Percentiles rank a stretch among this genome's conserved stretches.
These are phyloP conservation scores for Colletotrichum sp. DNA, from an alignment of 2,329 filamentous ascomycete species.

Conservation along the genomic window DNA sequence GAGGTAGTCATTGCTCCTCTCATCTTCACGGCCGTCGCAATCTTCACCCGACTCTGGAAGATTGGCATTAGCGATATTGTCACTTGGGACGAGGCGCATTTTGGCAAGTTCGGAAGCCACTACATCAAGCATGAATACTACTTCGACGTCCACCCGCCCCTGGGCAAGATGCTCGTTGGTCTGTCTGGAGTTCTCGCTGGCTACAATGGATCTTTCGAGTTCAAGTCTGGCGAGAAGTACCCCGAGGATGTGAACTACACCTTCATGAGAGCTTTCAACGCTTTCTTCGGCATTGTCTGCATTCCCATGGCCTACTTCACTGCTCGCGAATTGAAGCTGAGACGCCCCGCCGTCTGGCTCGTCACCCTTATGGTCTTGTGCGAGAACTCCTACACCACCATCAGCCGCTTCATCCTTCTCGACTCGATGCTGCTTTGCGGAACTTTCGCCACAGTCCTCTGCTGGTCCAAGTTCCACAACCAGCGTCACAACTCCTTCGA, in stretches of 20 bases:
- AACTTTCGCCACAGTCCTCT: conserved; percentile 96
- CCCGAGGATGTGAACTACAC: conserved; percentile 94
- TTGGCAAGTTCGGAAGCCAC: conserved; percentile 98
- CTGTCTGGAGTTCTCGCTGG: conserved; percentile 94
- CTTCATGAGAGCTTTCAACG: conserved; percentile 98
- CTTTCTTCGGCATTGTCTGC: conserved; percentile 89
- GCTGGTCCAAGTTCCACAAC: conserved; percentile 96
- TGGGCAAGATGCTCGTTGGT: conserved; percentile 98
- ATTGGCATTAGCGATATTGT: conserved; percentile 72
- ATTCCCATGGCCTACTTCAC: conserved; percentile 96
- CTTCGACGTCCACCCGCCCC: conserved; percentile 87
- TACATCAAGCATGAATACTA: conserved; percentile 99
- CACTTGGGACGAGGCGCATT: conserved; percentile 74
- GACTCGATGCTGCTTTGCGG: conserved; percentile 99
- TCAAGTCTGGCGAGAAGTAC: conserved; percentile 97
- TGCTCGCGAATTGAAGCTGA: conserved; percentile 87
- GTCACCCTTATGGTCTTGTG: conserved; percentile 96
- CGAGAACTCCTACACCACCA: conserved; percentile 99
- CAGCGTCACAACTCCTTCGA: conserved; percentile 87
- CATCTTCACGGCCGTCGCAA: conserved; percentile 64
- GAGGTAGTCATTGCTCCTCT: conserved; percentile 66
- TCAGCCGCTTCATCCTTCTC: conserved; percentile 96
- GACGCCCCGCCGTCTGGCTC: conserved; percentile 88
- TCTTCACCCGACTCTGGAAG: conserved; percentile 73
- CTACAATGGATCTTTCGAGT: conserved; percentile 99